phyloP scores from a whole-genome alignment of 2,329 filamentous ascomycete genomes.

The Bipolaris oryzae region DNA sequence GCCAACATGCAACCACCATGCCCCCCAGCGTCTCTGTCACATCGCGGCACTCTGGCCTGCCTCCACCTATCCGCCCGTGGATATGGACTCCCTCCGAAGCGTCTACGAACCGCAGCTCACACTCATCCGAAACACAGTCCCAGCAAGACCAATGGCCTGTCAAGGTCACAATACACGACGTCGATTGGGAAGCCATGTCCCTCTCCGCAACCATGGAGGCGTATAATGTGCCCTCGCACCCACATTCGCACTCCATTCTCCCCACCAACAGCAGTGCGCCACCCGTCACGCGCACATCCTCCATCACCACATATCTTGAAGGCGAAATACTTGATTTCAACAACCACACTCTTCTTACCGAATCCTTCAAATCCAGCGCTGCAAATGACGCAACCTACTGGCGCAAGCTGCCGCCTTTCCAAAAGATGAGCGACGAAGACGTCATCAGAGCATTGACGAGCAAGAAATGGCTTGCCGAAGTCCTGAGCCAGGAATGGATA shows the following conservation, averaged over 20 bases:
- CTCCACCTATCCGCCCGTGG: conserved; percentile 47
- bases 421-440: conserved; percentile 47
- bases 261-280: conserved; percentile 14
- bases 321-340: conserved; percentile 70
- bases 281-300: conserved; percentile 46
- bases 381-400: conserved; percentile 56
- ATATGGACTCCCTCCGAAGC: conserved; percentile 43
- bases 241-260: conserved; percentile 39
- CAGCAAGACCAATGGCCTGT: conserved; percentile 69
- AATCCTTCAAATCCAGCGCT: conserved; percentile 54
- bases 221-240: conserved; percentile 66
- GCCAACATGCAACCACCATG: conserved; percentile 61
- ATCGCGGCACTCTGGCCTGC: conserved; percentile 28
- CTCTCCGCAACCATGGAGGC: conserved; percentile 73
- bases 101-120: conserved; percentile 29
- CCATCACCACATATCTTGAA: conserved; percentile 69
- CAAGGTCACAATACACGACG: conserved; percentile 67
- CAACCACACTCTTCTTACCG: conserved; percentile 59
- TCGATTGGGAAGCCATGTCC: conserved; percentile 66
- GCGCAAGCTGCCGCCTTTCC: conserved; percentile 56
- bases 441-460: conserved; percentile 54
- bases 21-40: conserved; percentile 28
- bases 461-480: conserved; percentile 39
- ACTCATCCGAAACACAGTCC: conserved; percentile 26
- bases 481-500: conserved; percentile 56